phyloP scores from a whole-genome alignment of 169 alveolate genomes.

The Theileria parva region DNA sequence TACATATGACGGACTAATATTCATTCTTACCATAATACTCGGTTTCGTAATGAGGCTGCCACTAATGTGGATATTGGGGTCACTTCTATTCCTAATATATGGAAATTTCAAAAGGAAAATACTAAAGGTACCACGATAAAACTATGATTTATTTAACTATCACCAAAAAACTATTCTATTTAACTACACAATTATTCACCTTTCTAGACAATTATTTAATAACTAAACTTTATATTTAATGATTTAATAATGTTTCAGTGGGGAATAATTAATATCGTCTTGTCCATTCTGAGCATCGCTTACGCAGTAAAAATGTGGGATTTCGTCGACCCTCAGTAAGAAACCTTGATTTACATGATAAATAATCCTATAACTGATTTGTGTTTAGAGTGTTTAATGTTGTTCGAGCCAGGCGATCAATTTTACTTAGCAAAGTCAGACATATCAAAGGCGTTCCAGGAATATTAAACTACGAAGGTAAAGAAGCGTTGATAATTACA shows the following conservation, averaged over 20 bases:
- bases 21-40: constrained; percentile 47
- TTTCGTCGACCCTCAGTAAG: constrained; percentile 7
- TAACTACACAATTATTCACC: no score
- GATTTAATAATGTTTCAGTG: constrained; percentile 20
- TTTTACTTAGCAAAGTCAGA: neutral
- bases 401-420: neutral
- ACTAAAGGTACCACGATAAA: constrained; percentile 23
- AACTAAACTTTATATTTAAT: no score
- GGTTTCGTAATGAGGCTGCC: constrained; percentile 61
- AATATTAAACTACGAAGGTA: neutral
- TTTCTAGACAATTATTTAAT: no score
- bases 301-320: constrained; percentile 41
- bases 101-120: constrained; percentile 50
- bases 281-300: constrained; percentile 28
- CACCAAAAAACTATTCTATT: neutral
- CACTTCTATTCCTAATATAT: constrained; percentile 22
- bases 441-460: neutral
- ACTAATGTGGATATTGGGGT: constrained; percentile 53
- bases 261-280: constrained; percentile 43
- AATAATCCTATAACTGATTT: neutral
- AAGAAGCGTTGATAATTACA: neutral
- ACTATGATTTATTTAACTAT: neutral
- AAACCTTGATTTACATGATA: neutral
- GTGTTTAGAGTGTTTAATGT: neutral
- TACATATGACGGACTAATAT: constrained; percentile 50